Base-by-base conservation (phyloP, 2,329 filamentous ascomycete species). In the Blastomyces gilchristii region DNA sequence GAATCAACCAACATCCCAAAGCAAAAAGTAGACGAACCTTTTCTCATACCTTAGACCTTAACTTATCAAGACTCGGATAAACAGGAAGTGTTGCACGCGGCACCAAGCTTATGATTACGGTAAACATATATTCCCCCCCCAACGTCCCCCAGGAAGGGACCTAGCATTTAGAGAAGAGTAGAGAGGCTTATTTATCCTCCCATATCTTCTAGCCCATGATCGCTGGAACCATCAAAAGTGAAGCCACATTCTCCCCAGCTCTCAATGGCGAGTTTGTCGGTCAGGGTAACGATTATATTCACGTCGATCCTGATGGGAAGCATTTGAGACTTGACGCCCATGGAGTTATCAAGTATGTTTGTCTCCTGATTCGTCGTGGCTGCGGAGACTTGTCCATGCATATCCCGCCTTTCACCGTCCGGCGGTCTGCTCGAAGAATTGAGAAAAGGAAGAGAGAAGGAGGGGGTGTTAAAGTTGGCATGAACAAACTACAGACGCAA, bases 251-350 rank as follows among this genome's bases (percentile, higher is more conserved):
- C 64, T 69, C 70, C 2, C 73, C 73, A 2, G 66, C 71, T 11
- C 58, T 79, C 50, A 75, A 78, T 63, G 75, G 75, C 28, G 67
- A 72, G 28, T 71, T 76, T 57, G 69, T 71, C 25, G 75, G 76
- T 14, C 67, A 69, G 22, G 77, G 77, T 3, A 74, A 75, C 61
- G 77, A 79, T 63, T 78, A 78, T 64, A 77, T 79, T 65, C 74
- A 73, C 58, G 70, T 70, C 25, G 77, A 79, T 64, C 70, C 75
- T 3, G 74, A 75, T 63, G 73, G 73, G 7, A 72, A 74, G 63
- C 71, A 72, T 50, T 67, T 78, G 68, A 72, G 77, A 4, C 67
- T 79, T 65, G 69, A 78, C 67, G 76, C 76, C 8, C 75, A 77
- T 65, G 70, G 71, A 4, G 71, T 76, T 22, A 62, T 78, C 45